Base-by-base conservation (phyloP, 1,139 yeast species). In the Geotrichum siamense region DNA sequence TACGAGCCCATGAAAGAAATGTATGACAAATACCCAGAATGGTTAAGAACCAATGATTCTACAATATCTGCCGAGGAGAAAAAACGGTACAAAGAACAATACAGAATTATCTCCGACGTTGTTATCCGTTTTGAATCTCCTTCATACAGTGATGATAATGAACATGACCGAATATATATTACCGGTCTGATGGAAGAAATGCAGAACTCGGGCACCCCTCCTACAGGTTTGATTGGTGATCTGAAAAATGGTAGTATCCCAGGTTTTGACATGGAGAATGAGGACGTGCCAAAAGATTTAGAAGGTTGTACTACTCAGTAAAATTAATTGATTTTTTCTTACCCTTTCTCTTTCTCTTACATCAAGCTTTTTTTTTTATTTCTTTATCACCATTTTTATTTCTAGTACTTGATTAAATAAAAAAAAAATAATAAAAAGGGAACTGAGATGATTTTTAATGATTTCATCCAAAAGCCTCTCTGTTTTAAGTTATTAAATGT, bases 1-100 rank as follows among this genome's bases (percentile, higher is more conserved):
- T 89, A 85, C 59, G 94, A 83, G 54, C 96, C 97, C 2, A 75
- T 91, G 65, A 82, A 80, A 57, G 95, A 86, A 50, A 72, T 89
- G 62, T 77, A 81, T 51, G 67, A 70, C 17, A 85, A 84, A 50
- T 69, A 59, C 49, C 84, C 85, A 2, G 74, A 62, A 15, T 82
- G 79, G 72, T 67, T 82, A 51, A 62, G 67, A 44, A 73, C 73
- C 39, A 72, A 80, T 52, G 65, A 70, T 47, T 66, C 56, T 15
- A 55, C 55, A 40, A 42, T 62, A 9, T 32, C 53, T n/a, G 51
- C 51, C 2, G 61, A 55, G 12, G 71, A 68, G 36, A 49, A 55
- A 25, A 48, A 48, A 26, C 55, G 69, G 6, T 67, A 64, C 50
- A 51, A 57, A 48, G 41, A 51, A 36, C 73, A 69, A 53, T 58